phyloP scores from a whole-genome alignment of 306 rosid species.

The Mucuna pruriens region DNA sequence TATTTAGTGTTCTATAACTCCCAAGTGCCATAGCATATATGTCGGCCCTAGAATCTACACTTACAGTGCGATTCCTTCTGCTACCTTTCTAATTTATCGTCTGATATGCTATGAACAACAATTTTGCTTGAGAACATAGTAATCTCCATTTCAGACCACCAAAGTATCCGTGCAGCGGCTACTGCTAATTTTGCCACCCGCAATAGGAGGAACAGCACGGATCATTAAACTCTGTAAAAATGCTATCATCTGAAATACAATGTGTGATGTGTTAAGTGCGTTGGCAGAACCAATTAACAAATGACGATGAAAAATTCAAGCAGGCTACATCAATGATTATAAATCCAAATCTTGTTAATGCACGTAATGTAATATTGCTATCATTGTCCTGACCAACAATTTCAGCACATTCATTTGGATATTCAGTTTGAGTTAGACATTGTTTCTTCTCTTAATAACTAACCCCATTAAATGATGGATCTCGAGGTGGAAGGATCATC shows the following conservation, averaged over 20 bases:
- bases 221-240: constrained; percentile 70
- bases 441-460: not conserved
- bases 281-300: not conserved
- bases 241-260: constrained; percentile 68
- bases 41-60: not conserved
- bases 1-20: not conserved
- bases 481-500: constrained; percentile 21
- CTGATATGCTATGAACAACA: constrained; percentile 19
- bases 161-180: constrained; percentile 48
- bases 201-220: constrained; percentile 47
- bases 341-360: not conserved
- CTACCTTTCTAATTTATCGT: not conserved
- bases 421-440: not conserved
- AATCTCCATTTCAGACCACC: constrained; percentile 32
- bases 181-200: constrained; percentile 36
- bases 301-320: not conserved
- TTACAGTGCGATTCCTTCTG: constrained; percentile 7
- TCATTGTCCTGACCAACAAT: not conserved
- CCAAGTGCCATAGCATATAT: constrained; percentile 9
- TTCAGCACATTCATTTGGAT: not conserved
- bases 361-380: not conserved
- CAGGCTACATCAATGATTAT: not conserved
- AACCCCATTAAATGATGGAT: not conserved
- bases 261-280: constrained; percentile 21
- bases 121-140: not conserved